Evolutionary conservation across 2,329 filamentous ascomycete species (phyloP).

Genomic region (Nigrograna mackinnonii): DNA sequence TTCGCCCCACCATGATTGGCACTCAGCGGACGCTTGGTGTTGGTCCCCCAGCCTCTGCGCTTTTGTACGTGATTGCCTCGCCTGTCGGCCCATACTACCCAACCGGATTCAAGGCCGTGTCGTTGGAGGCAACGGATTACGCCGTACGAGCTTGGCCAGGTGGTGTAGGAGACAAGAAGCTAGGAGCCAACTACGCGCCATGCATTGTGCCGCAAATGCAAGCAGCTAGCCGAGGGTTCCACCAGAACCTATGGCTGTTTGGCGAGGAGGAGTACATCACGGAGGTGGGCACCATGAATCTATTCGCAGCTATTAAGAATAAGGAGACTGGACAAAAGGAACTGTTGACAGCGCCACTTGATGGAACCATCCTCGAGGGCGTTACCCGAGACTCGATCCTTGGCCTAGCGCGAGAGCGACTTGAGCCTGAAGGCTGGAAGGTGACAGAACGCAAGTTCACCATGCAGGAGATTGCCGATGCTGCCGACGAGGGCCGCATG

Average conservation of each 20-base stretch:
- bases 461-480: constrained; percentile 83
- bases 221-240: constrained; percentile 87
- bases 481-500: constrained; percentile 80
- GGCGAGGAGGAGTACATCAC: constrained; percentile 94
- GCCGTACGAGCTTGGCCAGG: constrained; percentile 97
- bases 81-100: constrained; percentile 98
- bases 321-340: constrained; percentile 89
- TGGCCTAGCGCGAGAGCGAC: constrained; percentile 79
- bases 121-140: constrained; percentile 93
- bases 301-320: constrained; percentile 85
- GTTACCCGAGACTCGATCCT: constrained; percentile 92
- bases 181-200: constrained; percentile 98
- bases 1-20: constrained; percentile 95
- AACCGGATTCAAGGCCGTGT: constrained; percentile 96
- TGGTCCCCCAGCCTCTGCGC: constrained; percentile 84
- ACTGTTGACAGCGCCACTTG: constrained; percentile 90
- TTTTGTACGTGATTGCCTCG: constrained; percentile 93
- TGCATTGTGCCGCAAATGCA: constrained; percentile 96
- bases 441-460: constrained; percentile 88
- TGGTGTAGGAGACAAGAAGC: constrained; percentile 96
- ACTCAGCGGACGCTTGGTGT: constrained; percentile 95
- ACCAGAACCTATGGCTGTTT: constrained; percentile 98
- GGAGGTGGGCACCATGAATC: constrained; percentile 98
- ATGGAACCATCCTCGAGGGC: constrained; percentile 94
- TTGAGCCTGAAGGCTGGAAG: constrained; percentile 85